Base-by-base conservation (phyloP, 1,284 basidiomycete species). In the Ceraceosorus bombacis region DNA sequence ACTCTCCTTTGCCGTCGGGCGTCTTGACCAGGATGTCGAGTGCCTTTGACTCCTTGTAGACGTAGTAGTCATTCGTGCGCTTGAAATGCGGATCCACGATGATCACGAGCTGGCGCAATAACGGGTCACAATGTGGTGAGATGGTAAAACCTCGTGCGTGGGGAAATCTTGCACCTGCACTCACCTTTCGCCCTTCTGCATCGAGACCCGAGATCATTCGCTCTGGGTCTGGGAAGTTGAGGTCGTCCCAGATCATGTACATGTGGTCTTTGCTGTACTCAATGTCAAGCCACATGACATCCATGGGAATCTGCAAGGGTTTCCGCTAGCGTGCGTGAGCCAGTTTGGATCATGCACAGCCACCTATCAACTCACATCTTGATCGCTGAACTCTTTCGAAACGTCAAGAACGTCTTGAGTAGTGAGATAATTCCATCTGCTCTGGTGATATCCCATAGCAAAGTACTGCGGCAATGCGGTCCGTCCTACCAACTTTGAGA, bases 221-320 rank as follows among this genome's bases (percentile, higher is more conserved):
- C 38, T 90, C 86, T 0, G 95, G 94, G 74, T 95, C 88, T 7
- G 92, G 90, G 85, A 98, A 98, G 49, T 82, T 83, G 79, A 87
- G 88, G 66, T 87, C 81, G 74, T 97, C 86, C 95, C 95, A 98
- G 60, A 97, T 89, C 78, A 97, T 93, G 82, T 97, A 98, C 79
- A 92, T 89, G 80, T 96, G 91, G 54, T 92, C 89, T 58, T 89
- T 86, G 0, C 91, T 82, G 59, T 78, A 79, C 78, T 97, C 95
- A 71, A 99, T 97, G 79, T 98, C 95, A 51, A 98, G 84, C 95
- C 95, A 98, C 73, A 97, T 88, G 6, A 95, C 92, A 73, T 97
- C 95, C 43, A 97, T 85, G 0, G 95, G 94, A 58, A 97, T 91
- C 50, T 71, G 57, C 17, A 12, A 46, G 38, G 41, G 3, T 27